Conservation (phyloP, 129 eudicot genomes). For the Glebionis coronaria region DNA sequence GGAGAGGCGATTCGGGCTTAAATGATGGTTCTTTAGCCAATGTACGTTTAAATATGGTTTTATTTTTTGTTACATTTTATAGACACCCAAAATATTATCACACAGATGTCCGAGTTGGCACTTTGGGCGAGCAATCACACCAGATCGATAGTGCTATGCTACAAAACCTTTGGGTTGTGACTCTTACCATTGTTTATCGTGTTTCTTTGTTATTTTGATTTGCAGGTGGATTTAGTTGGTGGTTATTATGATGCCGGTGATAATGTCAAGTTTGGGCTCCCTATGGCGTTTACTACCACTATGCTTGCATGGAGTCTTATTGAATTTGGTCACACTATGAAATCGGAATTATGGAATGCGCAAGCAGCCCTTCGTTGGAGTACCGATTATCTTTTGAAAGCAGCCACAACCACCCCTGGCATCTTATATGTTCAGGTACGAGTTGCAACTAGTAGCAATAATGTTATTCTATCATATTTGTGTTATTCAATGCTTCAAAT, state of each 20-base stretch:
- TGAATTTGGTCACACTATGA: slow-evolving; percentile 80
- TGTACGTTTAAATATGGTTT: slow-evolving; percentile 27
- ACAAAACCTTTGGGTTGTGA: too few species aligned
- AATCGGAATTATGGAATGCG: slow-evolving; percentile 15
- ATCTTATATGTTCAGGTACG: background rate
- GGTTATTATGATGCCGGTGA: slow-evolving; percentile 95
- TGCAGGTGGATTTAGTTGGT: slow-evolving; percentile 75
- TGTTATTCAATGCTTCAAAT: too few species aligned
- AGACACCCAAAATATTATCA: too few species aligned
- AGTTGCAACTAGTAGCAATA: too few species aligned
- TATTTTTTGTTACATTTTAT: background rate
- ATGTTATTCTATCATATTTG: too few species aligned
- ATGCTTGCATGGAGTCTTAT: slow-evolving; percentile 83
- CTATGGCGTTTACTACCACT: slow-evolving; percentile 91
- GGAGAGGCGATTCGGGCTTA: slow-evolving; percentile 79
- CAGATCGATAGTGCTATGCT: background rate
- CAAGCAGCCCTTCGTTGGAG: background rate
- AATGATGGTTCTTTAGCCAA: slow-evolving; percentile 70
- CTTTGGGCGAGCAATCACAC: too few species aligned
- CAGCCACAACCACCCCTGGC: background rate
- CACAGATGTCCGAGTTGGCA: too few species aligned
- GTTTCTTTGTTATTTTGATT: background rate
- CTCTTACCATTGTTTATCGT: too few species aligned
- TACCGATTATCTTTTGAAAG: background rate
- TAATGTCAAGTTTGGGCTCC: slow-evolving; percentile 79